These are phyloP conservation scores for Vanrija sp. DNA, from an alignment of 1,284 basidiomycete genomes.

Conservation along the genomic window DNA sequence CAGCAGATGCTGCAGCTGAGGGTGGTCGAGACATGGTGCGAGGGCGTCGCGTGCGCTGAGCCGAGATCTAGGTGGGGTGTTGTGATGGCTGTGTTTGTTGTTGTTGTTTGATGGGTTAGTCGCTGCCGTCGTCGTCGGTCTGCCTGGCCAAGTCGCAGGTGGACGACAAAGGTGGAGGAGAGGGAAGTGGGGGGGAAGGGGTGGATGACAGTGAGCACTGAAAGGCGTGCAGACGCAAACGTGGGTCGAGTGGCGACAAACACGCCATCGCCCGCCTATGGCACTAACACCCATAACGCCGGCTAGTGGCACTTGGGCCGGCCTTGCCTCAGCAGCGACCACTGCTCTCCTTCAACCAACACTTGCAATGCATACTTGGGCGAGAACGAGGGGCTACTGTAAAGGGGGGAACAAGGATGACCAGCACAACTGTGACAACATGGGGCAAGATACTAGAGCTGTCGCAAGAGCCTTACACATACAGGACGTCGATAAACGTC, in stretches of 20 bases:
- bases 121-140: too few relatives aligned
- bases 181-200: too few relatives aligned
- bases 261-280: background rate
- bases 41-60: background rate
- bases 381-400: too few relatives aligned
- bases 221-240: conserved; percentile 12
- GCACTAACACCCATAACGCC: too few relatives aligned
- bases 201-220: background rate
- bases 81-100: background rate
- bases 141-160: background rate
- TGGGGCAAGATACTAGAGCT: background rate
- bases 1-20: background rate
- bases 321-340: too few relatives aligned
- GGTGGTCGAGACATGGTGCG: background rate
- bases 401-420: too few relatives aligned
- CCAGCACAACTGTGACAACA: too few relatives aligned
- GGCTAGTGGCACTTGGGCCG: too few relatives aligned
- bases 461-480: conserved; percentile 53
- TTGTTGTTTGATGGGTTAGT: background rate
- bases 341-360: too few relatives aligned
- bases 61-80: background rate
- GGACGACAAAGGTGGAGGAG: conserved; percentile 11
- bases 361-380: too few relatives aligned
- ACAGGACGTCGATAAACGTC: conserved; percentile 74
- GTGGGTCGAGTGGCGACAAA: background rate